Evolutionary conservation across 2,329 filamentous ascomycete genomes (phyloP).

Genomic region (Boeremia lycopersici): DNA sequence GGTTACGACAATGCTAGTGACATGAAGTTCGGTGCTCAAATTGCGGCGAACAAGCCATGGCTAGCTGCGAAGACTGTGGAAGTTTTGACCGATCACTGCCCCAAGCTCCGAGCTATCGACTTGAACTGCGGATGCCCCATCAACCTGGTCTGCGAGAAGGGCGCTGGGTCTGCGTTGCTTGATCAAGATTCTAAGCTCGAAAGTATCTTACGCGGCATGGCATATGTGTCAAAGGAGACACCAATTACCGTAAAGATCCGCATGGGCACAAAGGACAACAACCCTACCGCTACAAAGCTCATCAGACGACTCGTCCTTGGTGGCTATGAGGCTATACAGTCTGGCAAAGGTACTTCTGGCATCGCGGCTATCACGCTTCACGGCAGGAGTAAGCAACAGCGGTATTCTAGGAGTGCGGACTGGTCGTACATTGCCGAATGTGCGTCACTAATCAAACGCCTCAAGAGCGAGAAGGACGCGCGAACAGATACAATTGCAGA

Average conservation of each 20-base stretch:
- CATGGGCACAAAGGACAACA: constrained; percentile 82
- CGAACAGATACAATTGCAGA: constrained; percentile 78
- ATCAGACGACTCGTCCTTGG: constrained; percentile 85
- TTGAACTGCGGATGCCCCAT: constrained; percentile 98
- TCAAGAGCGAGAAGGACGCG: constrained; percentile 71
- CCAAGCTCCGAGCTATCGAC: constrained; percentile 87
- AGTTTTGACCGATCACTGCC: constrained; percentile 74
- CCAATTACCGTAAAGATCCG: constrained; percentile 95
- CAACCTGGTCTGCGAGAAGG: constrained; percentile 86
- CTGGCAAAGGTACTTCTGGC: constrained; percentile 67
- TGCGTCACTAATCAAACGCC: constrained; percentile 78
- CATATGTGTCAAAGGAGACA: constrained; percentile 84
- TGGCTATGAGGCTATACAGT: constrained; percentile 70
- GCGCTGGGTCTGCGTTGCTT: constrained; percentile 90
- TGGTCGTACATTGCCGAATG: constrained; percentile 95
- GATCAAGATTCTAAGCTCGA: constrained; percentile 87
- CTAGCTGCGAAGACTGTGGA: constrained; percentile 88
- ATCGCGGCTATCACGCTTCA: constrained; percentile 96
- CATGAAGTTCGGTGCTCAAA: constrained; percentile 88
- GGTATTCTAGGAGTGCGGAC: constrained; percentile 90
- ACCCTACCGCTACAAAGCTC: constrained; percentile 79
- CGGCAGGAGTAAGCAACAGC: constrained; percentile 89
- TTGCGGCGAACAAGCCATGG: constrained; percentile 92
- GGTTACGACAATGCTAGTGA: constrained; percentile 84
- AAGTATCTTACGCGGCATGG: constrained; percentile 96